Evolutionary conservation across 2,329 filamentous ascomycete genomes (phyloP).

Genomic region (Verruconis gallopava): DNA sequence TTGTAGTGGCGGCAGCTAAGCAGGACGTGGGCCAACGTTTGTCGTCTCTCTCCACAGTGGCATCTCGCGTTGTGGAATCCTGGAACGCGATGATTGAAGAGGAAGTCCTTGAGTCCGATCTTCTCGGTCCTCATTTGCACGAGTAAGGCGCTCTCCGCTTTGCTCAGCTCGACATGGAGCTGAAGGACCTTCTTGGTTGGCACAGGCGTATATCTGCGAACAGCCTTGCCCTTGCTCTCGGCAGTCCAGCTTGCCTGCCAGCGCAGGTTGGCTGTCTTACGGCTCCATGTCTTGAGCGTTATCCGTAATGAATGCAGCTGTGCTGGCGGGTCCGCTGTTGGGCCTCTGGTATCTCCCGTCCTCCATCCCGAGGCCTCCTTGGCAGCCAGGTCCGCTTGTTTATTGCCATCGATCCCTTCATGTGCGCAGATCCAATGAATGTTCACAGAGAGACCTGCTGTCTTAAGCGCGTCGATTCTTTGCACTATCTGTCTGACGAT

Average conservation of each 20-base stretch:
- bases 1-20: too few relatives aligned
- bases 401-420: slow-evolving; percentile 13
- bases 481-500: slow-evolving; percentile 16
- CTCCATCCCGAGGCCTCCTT: slow-evolving; percentile 13
- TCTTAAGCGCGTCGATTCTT: slow-evolving; percentile 10
- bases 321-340: slow-evolving; percentile 10
- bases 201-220: slow-evolving; percentile 13
- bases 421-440: slow-evolving; percentile 13
- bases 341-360: slow-evolving; percentile 6
- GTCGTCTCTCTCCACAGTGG: slow-evolving; percentile 13
- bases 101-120: slow-evolving; percentile 18
- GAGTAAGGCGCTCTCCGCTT: slow-evolving; percentile 17
- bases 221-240: slow-evolving; percentile 15
- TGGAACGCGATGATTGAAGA: slow-evolving; percentile 20
- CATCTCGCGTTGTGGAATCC: too few relatives aligned
- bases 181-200: slow-evolving; percentile 11
- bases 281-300: slow-evolving; percentile 11
- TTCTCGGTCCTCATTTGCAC: too few relatives aligned
- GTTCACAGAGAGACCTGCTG: not conserved
- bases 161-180: slow-evolving; percentile 11
- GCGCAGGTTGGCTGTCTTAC: slow-evolving; percentile 14
- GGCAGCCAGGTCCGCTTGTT: slow-evolving; percentile 13
- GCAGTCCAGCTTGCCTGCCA: slow-evolving; percentile 14
- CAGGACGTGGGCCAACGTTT: slow-evolving; percentile 20
- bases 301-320: slow-evolving; percentile 11